Percentiles rank a stretch among this genome's conserved stretches.
These are phyloP conservation scores for Cicer bijugum DNA, from an alignment of 306 rosid species.

Conservation along the genomic window DNA sequence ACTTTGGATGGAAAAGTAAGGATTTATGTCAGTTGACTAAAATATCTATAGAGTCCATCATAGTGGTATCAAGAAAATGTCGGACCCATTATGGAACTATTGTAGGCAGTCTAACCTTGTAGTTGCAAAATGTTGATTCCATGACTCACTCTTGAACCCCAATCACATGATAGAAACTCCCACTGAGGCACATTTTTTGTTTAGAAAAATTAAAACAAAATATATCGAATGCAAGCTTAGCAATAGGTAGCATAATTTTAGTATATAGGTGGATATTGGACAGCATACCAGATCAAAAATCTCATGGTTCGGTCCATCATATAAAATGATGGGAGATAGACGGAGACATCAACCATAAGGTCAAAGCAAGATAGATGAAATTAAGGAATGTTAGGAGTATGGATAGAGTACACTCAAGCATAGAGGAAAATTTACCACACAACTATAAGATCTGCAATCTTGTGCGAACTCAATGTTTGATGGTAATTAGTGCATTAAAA, in stretches of 20 bases:
- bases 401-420: neutral
- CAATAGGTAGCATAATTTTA: neutral
- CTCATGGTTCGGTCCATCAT: neutral
- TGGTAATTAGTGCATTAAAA: neutral
- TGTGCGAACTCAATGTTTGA: neutral
- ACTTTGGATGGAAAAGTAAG: neutral
- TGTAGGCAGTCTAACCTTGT: slow-evolving; percentile 1
- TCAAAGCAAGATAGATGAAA: neutral
- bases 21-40: neutral
- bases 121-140: neutral
- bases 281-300: neutral
- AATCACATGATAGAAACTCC: neutral
- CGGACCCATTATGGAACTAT: neutral
- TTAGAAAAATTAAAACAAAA: neutral
- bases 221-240: neutral
- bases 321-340: slow-evolving; percentile 23
- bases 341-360: neutral
- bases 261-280: neutral
- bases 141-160: neutral
- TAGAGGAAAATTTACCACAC: neutral
- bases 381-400: slow-evolving; percentile 1
- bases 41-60: neutral
- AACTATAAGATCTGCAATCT: neutral
- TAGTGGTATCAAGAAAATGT: neutral
- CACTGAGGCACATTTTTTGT: slow-evolving; percentile 11